Percentiles rank a stretch among this genome's conserved stretches.
Evolutionary conservation across 495 filamentous ascomycete species (phyloP).

Genomic region (Cairneyella variabilis): DNA sequence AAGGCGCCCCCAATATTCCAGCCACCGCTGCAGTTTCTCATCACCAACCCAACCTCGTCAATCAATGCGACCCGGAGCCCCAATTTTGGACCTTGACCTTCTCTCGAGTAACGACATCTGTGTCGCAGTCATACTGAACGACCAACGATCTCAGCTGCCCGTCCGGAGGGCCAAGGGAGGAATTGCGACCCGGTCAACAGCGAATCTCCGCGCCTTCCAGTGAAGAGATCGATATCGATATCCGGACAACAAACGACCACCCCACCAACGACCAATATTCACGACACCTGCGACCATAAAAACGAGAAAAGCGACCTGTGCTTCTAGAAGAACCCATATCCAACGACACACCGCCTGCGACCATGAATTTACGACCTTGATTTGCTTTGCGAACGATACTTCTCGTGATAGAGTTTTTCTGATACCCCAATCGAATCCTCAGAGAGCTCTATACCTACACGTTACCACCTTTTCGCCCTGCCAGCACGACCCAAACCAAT

Average conservation of each 20-base stretch:
- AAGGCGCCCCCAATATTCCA: no score
- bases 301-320: no score
- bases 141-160: no score
- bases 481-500: slow-evolving; percentile 30
- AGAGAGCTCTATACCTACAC: slow-evolving; percentile 7
- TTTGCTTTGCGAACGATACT: slow-evolving; percentile 15
- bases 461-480: background rate
- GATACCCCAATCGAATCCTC: slow-evolving; percentile 2
- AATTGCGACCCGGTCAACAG: background rate
- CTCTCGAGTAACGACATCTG: no score
- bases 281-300: background rate
- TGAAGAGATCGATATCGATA: no score
- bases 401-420: slow-evolving; percentile 6
- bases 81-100: no score
- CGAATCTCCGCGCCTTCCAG: background rate
- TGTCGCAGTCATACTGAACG: no score
- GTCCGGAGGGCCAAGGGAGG: background rate
- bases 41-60: no score
- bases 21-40: no score
- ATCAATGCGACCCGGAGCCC: no score
- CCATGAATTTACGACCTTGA: slow-evolving; percentile 23
- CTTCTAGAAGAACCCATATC: no score
- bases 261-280: background rate
- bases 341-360: no score
- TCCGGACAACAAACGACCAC: background rate